Evolutionary conservation across 2,329 filamentous ascomycete genomes (phyloP).

Genomic region (Ophiostoma sp.): DNA sequence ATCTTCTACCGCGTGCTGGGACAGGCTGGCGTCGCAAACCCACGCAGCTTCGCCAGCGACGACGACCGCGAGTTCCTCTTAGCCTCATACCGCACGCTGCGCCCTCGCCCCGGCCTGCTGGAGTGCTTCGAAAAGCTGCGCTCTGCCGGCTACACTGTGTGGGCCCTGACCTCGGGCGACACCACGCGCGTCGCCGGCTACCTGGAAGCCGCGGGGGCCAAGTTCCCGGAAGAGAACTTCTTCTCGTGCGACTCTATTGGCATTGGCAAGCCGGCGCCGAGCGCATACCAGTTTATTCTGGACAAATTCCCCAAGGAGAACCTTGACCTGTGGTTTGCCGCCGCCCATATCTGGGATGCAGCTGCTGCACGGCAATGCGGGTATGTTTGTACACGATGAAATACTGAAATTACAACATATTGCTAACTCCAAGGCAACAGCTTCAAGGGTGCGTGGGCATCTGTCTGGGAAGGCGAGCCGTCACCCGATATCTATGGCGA

Average conservation of each 20-base stretch:
- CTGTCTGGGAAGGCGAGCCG: conserved; percentile 1
- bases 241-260: not conserved
- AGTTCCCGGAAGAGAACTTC: not conserved
- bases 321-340: conserved; percentile 1
- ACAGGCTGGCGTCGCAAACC: not conserved
- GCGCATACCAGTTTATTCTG: not conserved
- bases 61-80: not conserved
- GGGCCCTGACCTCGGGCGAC: conserved; percentile 2
- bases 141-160: not conserved
- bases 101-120: not conserved
- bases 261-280: not conserved
- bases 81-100: not conserved
- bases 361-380: not conserved
- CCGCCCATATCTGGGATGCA: not conserved
- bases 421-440: not conserved
- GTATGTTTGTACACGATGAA: not conserved
- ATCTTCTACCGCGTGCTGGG: conserved; percentile 6
- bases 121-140: conserved; percentile 1
- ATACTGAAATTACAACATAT: not conserved
- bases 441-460: not conserved
- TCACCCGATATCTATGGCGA: not conserved
- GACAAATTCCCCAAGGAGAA: conserved; percentile 6
- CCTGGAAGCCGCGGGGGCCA: not conserved
- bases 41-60: not conserved
- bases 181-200: not conserved